These are phyloP conservation scores for Ploettnerulaceae sp. DNA, from an alignment of 2,329 filamentous ascomycete species.

Conservation along the genomic window DNA sequence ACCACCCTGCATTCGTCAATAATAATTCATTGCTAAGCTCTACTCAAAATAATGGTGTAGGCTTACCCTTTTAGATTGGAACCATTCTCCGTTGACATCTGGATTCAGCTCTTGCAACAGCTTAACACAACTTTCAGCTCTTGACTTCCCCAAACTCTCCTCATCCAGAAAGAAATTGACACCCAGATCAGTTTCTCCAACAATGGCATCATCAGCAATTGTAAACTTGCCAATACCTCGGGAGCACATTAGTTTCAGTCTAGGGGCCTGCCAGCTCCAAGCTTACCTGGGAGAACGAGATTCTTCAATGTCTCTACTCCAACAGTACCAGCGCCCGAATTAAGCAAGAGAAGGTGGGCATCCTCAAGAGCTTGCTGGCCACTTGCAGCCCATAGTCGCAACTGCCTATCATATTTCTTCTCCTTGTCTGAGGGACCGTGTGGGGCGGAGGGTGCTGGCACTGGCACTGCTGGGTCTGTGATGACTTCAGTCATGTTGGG, in stretches of 20 bases:
- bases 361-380: constrained; percentile 88
- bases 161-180: constrained; percentile 97
- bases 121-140: constrained; percentile 72
- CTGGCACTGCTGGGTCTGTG: constrained; percentile 21
- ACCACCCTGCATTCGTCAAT: not conserved
- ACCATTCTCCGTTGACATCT: constrained; percentile 77
- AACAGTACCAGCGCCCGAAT: constrained; percentile 79
- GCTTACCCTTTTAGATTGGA: constrained; percentile 44
- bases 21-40: not conserved
- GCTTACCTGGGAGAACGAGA: constrained; percentile 76
- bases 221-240: constrained; percentile 83
- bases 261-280: not conserved
- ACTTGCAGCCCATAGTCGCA: constrained; percentile 89
- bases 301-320: constrained; percentile 94
- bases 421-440: constrained; percentile 56
- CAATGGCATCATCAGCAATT: constrained; percentile 74
- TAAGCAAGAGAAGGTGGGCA: constrained; percentile 85
- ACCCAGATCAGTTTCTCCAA: constrained; percentile 79
- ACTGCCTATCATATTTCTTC: constrained; percentile 87
- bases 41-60: not conserved
- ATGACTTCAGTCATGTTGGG: constrained; percentile 32
- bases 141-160: constrained; percentile 65
- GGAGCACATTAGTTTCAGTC: constrained; percentile 17
- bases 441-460: constrained; percentile 42
- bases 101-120: constrained; percentile 85